phyloP scores from a whole-genome alignment of 2,329 filamentous ascomycete species.

The Aspergillus sp. region DNA sequence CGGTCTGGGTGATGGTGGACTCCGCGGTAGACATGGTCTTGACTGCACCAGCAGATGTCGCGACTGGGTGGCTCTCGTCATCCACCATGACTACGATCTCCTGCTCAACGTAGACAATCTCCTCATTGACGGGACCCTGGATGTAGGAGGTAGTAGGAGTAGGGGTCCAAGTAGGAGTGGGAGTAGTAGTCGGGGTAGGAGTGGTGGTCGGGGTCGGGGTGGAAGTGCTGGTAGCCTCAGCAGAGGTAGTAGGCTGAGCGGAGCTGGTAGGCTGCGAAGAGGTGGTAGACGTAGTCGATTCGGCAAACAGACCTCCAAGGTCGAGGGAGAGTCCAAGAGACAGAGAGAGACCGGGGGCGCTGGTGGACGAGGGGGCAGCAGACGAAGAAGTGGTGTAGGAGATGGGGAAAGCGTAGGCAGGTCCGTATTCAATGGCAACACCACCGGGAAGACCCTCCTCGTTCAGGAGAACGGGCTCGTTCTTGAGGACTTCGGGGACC shows the following conservation, averaged over 20 bases:
- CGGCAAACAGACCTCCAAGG: constrained; percentile 4
- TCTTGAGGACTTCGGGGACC: constrained; percentile 49
- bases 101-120: neutral
- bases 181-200: constrained; percentile 3
- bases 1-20: neutral
- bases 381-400: constrained; percentile 7
- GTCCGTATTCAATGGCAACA: constrained; percentile 44
- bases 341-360: neutral
- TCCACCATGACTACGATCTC: neutral
- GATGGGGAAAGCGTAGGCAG: constrained; percentile 32
- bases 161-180: neutral
- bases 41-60: neutral
- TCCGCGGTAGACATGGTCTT: neutral
- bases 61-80: neutral
- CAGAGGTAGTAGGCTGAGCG: neutral
- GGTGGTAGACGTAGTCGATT: constrained; percentile 2
- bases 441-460: constrained; percentile 63
- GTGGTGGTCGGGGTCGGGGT: constrained; percentile 18
- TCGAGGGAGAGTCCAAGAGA: constrained; percentile 3
- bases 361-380: constrained; percentile 1
- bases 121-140: neutral
- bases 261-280: neutral
- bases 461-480: constrained; percentile 58
- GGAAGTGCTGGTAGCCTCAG: constrained; percentile 4
- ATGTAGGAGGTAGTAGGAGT: neutral